Base-by-base conservation (phyloP, 2,329 filamentous ascomycete species). In the Trichoderma harzianum region DNA sequence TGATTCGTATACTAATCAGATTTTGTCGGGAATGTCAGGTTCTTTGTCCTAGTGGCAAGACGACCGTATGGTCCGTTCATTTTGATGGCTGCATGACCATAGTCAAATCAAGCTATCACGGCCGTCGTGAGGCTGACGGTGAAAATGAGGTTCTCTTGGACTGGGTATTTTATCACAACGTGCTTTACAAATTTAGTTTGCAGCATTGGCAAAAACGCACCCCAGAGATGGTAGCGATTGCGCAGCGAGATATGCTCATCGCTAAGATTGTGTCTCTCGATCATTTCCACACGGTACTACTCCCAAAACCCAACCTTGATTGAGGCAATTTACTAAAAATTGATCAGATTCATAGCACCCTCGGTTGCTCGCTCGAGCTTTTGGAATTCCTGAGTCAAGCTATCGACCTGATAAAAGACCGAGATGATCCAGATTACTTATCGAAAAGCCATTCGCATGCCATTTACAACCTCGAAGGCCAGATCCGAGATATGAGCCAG, bases 111-210 rank as follows among this genome's bases (percentile, higher is more conserved):
- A 57, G 71, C 55, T 61, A 72, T 30, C 71, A 58, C 39, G 58
- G 39, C 21, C 43, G n/a, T 21, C n/a, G 24, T 30, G 65, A 62
- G 24, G 24, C 30, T 28, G 60, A 55, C 7, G 71, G 71, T 11
- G 71, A 72, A 34, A 21, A 72, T 10, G 10, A 47, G 12, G 26
- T 32, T 30, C 66, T 72, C 11, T n/a, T 72, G 12, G 67, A 72
- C 14, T 72, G 71, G 71, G 60, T 70, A 8, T 72, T 72, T 53
- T 72, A 72, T 34, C 71, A 72, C 34, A 70, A 70, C n/a, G 71
- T 72, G 5, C 58, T 72, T 12, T 72, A 72, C 28, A 72, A 70
- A 32, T 70, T 72, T 16, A 72, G 71, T 10, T 21, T 72, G n/a
- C 66, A 72, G 58, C 71, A 72, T 55, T 72, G 71, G 71, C 21